Conservation (phyloP, 768 basidiomycete genomes). For the Trametes coccinea region DNA sequence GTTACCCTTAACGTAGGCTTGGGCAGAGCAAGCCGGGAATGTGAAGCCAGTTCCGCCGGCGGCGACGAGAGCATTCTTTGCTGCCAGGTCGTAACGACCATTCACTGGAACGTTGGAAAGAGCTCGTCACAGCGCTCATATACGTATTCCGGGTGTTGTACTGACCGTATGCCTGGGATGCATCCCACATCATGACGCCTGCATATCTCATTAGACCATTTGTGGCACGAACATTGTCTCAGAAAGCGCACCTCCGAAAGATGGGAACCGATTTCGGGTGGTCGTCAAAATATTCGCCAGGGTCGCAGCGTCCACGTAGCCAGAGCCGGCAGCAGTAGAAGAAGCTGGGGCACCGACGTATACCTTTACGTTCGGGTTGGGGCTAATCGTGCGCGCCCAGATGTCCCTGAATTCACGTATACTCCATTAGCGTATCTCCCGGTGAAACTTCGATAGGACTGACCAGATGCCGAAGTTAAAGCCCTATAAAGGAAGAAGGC, state of each 20-base stretch:
- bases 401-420: constrained; percentile 40
- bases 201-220: constrained; percentile 2
- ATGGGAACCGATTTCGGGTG: constrained; percentile 42
- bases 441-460: constrained; percentile 12
- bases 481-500: constrained; percentile 38
- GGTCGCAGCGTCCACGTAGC: constrained; percentile 37
- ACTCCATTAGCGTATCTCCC: background rate
- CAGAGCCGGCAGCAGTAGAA: constrained; percentile 41
- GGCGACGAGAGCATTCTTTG: constrained; percentile 58
- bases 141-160: background rate
- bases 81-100: constrained; percentile 55
- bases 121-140: background rate
- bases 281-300: constrained; percentile 36
- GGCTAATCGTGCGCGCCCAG: constrained; percentile 43
- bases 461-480: constrained; percentile 43
- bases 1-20: constrained; percentile 50
- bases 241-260: constrained; percentile 37
- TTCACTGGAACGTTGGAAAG: constrained; percentile 42
- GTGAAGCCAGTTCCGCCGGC: constrained; percentile 72
- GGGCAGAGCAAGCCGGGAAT: constrained; percentile 59
- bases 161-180: constrained; percentile 46
- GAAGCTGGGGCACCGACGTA: constrained; percentile 47
- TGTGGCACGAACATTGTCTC: background rate
- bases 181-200: constrained; percentile 46
- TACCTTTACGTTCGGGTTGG: constrained; percentile 46